Base-by-base conservation (phyloP, 2,329 filamentous ascomycete genomes). In the Penicillium sp. region DNA sequence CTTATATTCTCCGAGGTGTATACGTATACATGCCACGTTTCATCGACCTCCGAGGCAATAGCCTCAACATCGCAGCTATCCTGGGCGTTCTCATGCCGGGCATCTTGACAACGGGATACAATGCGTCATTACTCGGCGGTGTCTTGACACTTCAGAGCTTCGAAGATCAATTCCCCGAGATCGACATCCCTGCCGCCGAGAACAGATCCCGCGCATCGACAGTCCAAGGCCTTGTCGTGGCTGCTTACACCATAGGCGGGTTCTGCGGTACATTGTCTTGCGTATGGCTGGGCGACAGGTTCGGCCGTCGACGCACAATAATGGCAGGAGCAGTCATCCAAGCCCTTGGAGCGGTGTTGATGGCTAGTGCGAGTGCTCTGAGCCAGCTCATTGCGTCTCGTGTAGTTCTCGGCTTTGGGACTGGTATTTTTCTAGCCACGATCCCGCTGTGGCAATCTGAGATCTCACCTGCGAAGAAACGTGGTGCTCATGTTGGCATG, bases 381-480 rank as follows among this genome's bases (percentile, higher is more conserved):
- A 25, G 19, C 7, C 57, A 60, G 25, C 41, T 61, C 0, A 41
- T 59, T 10, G 31, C 22, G 6, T 51, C 52, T n/a, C 52, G 58
- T 2, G 16, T 61, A 4, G 30, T 51, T 1, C 29, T 59, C 4
- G 58, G 58, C 1, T 13, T 57, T 12, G 58, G 58, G 1, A 56
- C 56, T 1, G 58, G 58, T 25, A 28, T 40, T 6, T 11, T 60
- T 4, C 19, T 60, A 10, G 58, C 55, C 13, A 60, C 57, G 1
- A 50, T 57, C 31, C 58, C 58, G 28, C 54, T 60, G 6, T 61
- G 58, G 58, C 54, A 53, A 18, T 57, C 58, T 7, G 58, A 61
- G 16, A 59, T 58, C 19, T 57, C 58, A 0, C 54, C 57, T 16
- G 50, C 57, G 9, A 41, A 50, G 1, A 58, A 55, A 13, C 58